These are phyloP conservation scores for Neofusicoccum umdonicola DNA, from an alignment of 2,329 filamentous ascomycete species.

Conservation along the genomic window DNA sequence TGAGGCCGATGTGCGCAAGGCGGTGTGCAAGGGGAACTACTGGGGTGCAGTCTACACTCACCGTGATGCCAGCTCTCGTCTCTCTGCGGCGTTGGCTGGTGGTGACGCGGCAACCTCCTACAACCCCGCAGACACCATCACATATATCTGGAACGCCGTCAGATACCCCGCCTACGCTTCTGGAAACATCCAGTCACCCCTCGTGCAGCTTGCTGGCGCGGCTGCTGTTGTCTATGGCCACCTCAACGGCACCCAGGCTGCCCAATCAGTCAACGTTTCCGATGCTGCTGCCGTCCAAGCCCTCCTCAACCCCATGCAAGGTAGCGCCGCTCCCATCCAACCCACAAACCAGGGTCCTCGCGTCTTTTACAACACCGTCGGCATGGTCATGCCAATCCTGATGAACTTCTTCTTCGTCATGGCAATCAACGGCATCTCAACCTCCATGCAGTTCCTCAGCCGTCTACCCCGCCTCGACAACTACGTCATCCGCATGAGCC, in stretches of 20 bases:
- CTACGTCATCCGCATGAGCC: conserved; percentile 26
- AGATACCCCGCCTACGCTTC: conserved; percentile 43
- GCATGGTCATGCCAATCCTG: conserved; percentile 46
- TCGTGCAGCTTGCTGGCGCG: conserved; percentile 31
- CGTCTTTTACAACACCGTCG: conserved; percentile 46
- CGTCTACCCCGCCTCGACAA: conserved; percentile 25
- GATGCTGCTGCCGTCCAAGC: conserved; percentile 33
- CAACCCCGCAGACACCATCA: conserved; percentile 36
- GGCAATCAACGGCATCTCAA: conserved; percentile 44
- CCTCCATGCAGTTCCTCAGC: conserved; percentile 24
- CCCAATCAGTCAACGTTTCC: conserved; percentile 26
- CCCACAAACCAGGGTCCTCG: conserved; percentile 42
- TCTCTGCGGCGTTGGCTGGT: conserved; percentile 37
- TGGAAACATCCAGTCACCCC: conserved; percentile 29
- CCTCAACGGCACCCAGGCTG: conserved; percentile 31
- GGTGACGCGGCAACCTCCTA: conserved; percentile 33
- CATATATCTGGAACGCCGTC: conserved; percentile 47
- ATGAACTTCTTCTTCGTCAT: conserved; percentile 51
- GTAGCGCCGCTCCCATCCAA: conserved; percentile 39
- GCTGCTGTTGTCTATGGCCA: conserved; percentile 36
- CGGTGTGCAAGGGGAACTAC: conserved; percentile 37
- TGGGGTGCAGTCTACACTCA: conserved; percentile 31
- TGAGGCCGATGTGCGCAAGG: conserved; percentile 27
- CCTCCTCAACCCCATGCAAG: conserved; percentile 40
- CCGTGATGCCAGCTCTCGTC: conserved; percentile 37